Conservation (phyloP, 2,329 filamentous ascomycete genomes). For the Bretziella fagacearum region DNA sequence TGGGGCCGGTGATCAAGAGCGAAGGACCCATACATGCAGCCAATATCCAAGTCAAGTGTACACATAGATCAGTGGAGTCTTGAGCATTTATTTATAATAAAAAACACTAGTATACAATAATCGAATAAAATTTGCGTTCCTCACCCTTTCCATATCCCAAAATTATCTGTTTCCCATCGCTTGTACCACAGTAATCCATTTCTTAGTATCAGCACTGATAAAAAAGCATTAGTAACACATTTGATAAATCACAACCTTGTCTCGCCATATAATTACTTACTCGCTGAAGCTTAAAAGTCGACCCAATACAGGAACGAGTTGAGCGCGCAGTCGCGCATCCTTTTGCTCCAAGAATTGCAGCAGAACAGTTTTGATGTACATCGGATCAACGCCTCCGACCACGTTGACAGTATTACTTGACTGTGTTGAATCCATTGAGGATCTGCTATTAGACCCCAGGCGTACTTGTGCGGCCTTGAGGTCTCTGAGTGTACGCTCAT, state of each 20-base stretch:
- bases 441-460: slow-evolving; percentile 24
- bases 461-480: slow-evolving; percentile 35
- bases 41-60: too few relatives aligned
- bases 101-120: neutral
- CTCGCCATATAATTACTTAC: slow-evolving; percentile 29
- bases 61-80: too few relatives aligned
- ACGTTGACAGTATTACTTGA: slow-evolving; percentile 17
- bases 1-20: neutral
- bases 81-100: neutral
- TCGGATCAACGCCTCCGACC: slow-evolving; percentile 28
- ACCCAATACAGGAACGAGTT: slow-evolving; percentile 61
- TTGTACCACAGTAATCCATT: slow-evolving; percentile 19
- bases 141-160: neutral
- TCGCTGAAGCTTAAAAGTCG: slow-evolving; percentile 63
- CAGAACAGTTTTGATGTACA: slow-evolving; percentile 66
- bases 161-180: slow-evolving; percentile 16
- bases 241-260: neutral
- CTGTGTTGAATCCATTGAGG: slow-evolving; percentile 29
- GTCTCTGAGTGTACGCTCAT: slow-evolving; percentile 65
- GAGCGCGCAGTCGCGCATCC: slow-evolving; percentile 57
- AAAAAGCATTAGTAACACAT: slow-evolving; percentile 16
- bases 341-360: slow-evolving; percentile 68
- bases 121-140: neutral
- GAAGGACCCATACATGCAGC: too few relatives aligned
- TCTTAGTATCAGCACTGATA: slow-evolving; percentile 18